phyloP scores from a whole-genome alignment of 2,329 filamentous ascomycete species.

The Penicillium paneum region DNA sequence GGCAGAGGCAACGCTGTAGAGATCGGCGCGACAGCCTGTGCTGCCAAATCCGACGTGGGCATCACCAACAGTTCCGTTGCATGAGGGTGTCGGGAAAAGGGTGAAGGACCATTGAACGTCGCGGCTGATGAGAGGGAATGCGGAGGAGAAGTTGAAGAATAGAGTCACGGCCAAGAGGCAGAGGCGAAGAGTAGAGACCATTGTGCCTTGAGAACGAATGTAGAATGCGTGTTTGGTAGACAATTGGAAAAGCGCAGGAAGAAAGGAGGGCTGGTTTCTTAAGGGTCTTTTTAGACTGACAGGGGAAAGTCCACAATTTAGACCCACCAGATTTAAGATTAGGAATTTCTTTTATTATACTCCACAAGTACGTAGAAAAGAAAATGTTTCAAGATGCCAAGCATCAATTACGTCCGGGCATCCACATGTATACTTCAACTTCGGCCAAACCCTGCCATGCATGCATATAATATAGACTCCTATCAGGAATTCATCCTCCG shows the following conservation, averaged over 20 bases:
- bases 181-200: constrained; percentile 8
- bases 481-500: neutral
- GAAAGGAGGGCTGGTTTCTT: neutral
- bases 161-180: constrained; percentile 6
- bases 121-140: constrained; percentile 19
- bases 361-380: too few species aligned
- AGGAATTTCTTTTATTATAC: neutral
- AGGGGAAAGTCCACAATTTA: constrained; percentile 9
- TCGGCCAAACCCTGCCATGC: neutral
- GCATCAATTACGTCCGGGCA: neutral
- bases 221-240: neutral
- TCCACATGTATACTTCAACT: constrained; percentile 2
- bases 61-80: constrained; percentile 14
- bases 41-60: constrained; percentile 19
- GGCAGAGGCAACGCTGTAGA: constrained; percentile 19
- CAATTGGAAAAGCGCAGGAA: neutral
- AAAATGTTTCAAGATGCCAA: neutral
- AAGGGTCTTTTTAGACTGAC: neutral
- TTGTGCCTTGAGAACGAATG: neutral
- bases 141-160: constrained; percentile 11
- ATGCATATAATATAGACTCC: neutral
- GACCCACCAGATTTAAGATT: neutral
- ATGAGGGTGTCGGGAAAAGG: constrained; percentile 17
- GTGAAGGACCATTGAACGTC: constrained; percentile 24
- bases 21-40: constrained; percentile 24